Conservation (phyloP, 164 flowering plant species). For the Houttuynia cordata region DNA sequence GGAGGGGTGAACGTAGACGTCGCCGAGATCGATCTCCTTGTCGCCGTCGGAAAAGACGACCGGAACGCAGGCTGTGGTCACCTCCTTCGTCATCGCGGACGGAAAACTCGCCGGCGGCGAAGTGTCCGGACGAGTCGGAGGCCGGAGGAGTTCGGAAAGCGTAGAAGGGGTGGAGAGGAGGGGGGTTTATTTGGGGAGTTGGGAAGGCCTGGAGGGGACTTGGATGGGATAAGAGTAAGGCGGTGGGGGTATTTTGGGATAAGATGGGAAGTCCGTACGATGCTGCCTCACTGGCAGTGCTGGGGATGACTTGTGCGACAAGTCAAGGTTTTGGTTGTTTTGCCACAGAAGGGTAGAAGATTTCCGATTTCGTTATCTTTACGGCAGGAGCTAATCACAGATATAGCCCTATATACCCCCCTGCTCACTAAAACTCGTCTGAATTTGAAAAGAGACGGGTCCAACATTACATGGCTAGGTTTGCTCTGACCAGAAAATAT, state of each 20-base stretch:
- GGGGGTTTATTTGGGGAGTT: neutral
- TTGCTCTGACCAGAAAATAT: too few relatives aligned
- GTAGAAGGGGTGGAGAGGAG: neutral
- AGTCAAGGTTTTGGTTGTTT: neutral
- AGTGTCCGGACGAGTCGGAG: neutral
- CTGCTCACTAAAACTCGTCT: too few relatives aligned
- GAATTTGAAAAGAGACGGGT: too few relatives aligned
- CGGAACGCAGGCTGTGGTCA: slow-evolving; percentile 16
- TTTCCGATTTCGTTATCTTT: too few relatives aligned
- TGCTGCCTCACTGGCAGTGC: too few relatives aligned
- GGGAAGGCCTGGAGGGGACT: neutral
- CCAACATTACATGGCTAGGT: too few relatives aligned
- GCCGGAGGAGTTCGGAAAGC: neutral
- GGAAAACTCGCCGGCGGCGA: neutral
- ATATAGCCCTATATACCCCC: too few relatives aligned
- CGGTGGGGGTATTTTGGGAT: slow-evolving; percentile 4
- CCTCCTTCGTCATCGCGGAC: neutral
- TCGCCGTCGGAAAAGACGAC: slow-evolving; percentile 56
- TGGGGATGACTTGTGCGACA: neutral
- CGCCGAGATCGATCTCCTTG: slow-evolving; percentile 33
- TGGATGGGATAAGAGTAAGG: neutral
- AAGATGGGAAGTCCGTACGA: neutral
- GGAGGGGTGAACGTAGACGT: slow-evolving; percentile 16
- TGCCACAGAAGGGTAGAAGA: too few relatives aligned
- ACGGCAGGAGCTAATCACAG: too few relatives aligned